Conservation (phyloP, 2,329 filamentous ascomycete species). For the Metarhizium album region DNA sequence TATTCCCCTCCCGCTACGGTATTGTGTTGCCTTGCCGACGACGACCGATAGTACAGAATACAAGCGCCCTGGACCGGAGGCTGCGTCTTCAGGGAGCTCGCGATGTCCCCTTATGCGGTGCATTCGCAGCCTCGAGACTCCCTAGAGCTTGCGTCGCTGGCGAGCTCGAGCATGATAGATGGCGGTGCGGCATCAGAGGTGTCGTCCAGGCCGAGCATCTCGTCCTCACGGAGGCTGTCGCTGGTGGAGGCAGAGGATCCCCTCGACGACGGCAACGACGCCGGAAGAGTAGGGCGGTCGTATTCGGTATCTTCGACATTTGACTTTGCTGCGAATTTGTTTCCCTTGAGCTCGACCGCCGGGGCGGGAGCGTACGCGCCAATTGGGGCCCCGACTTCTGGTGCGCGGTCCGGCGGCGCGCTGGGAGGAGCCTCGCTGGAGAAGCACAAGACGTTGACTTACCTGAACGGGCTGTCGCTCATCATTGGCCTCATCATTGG, state of each 20-base stretch:
- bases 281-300: slow-evolving; percentile 44
- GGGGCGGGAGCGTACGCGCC: slow-evolving; percentile 68
- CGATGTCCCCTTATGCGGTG: slow-evolving; percentile 29
- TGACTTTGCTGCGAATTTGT: slow-evolving; percentile 88
- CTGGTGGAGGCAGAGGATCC: slow-evolving; percentile 74
- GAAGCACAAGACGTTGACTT: slow-evolving; percentile 92
- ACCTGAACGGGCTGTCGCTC: slow-evolving; percentile 82
- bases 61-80: background rate
- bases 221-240: slow-evolving; percentile 85
- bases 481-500: slow-evolving; percentile 92
- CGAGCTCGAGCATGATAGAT: slow-evolving; percentile 56
- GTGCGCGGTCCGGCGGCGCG: slow-evolving; percentile 34
- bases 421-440: slow-evolving; percentile 73
- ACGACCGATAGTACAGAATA: background rate
- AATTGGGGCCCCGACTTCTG: slow-evolving; percentile 62
- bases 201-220: slow-evolving; percentile 75
- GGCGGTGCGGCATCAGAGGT: slow-evolving; percentile 49
- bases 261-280: slow-evolving; percentile 47
- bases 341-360: slow-evolving; percentile 77
- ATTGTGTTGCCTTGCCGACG: background rate
- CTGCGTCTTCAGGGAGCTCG: slow-evolving; percentile 14
- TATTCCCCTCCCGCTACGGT: background rate
- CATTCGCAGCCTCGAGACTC: slow-evolving; percentile 64
- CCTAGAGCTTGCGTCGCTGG: slow-evolving; percentile 89
- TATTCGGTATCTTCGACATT: slow-evolving; percentile 91